Evolutionary conservation across 108 stramenopile species (phyloP).

Genomic region (Cyclotella baltica): DNA sequence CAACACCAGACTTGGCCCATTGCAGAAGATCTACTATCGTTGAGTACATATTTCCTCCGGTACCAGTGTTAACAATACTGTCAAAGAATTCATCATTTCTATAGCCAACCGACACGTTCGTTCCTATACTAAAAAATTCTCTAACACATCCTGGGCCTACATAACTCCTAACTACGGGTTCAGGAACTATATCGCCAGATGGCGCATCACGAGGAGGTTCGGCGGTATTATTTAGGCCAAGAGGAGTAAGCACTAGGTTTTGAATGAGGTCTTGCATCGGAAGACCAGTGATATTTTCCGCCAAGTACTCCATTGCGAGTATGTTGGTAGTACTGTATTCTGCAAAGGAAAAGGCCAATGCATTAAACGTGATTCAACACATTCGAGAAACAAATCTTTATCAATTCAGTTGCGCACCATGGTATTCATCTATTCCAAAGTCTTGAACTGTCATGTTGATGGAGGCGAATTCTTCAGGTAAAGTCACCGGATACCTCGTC

Average conservation of each 20-base stretch:
- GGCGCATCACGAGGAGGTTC: slow-evolving; percentile 1
- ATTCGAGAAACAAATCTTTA: background rate
- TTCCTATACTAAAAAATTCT: background rate
- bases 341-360: background rate
- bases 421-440: background rate
- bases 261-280: background rate
- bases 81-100: background rate
- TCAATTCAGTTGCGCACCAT: background rate
- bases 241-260: background rate
- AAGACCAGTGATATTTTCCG: background rate
- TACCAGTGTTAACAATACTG: background rate
- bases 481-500: background rate
- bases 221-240: background rate
- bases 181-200: background rate
- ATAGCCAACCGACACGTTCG: background rate
- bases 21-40: background rate
- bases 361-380: background rate
- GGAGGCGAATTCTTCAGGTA: background rate
- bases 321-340: slow-evolving; percentile 1
- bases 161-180: background rate
- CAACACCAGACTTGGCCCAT: background rate
- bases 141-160: background rate
- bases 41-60: background rate
- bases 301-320: slow-evolving; percentile 1
- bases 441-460: background rate